Evolutionary conservation across 2,329 filamentous ascomycete species (phyloP), one percentile per base, ranked within the genome.

Genomic region (Lasiodiplodia sp.): DNA sequence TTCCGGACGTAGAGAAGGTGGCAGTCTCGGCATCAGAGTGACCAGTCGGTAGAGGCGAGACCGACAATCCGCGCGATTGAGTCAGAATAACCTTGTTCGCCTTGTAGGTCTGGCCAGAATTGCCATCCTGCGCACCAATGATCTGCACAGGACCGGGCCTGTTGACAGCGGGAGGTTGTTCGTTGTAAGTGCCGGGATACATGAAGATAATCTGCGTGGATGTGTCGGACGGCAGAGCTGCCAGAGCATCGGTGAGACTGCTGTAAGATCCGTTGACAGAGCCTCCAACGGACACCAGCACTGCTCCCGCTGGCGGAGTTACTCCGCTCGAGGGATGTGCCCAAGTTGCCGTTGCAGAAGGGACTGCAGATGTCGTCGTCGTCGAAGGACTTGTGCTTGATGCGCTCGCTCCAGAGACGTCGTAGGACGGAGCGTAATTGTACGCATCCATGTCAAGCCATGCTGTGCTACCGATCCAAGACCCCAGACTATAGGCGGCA

Each of bases 141-240:
- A 88, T 82, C 63, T 82, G 85, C 38, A 88, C 80, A 47, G 81
- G 77, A 0, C 84, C 84, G 3, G 73, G 75, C 37, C 84, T 80
- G 1, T 77, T 67, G 1, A 81, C 76, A 40, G 89, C 81, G 70
- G 83, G 83, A 25, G 88, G 86, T 72, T 89, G 87, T 73, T 89
- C 87, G 0, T 75, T 76, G 79, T 90, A 89, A 44, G 83, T 86
- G 4, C 87, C 87, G 2, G 83, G 75, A 70, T 85, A 76, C 75
- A 91, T 85, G 78, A 90, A 90, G 77, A 90, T 87, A 72, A 83
- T 85, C 68, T 87, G 85, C 0, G 79, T 79, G 1, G 75, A 70
- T 1, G 82, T 80, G 4, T 80, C 78, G 2, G 73, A 74, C 0
- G 79, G 78, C 8, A 80, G 71, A n/a, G 77, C 77, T 5, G 77